A percentile compares a stretch with the other conserved stretches of the same genome.
Conservation (phyloP, 116 monocot genomes). For the Thalassia testudinum region DNA sequence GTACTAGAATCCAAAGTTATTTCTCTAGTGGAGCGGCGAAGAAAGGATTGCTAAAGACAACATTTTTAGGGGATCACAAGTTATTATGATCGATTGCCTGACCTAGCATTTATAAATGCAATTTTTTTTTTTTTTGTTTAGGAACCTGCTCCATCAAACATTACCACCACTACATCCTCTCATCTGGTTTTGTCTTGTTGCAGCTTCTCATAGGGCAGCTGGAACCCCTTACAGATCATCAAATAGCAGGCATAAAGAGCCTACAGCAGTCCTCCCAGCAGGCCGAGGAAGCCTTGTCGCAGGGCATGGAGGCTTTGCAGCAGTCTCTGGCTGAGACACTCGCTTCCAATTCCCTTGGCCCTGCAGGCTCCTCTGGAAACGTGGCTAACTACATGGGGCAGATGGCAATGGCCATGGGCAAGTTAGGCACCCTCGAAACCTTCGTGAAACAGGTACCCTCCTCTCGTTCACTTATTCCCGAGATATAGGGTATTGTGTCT, state of each 20-base stretch:
- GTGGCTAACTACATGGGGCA: constrained; percentile 89
- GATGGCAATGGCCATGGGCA: constrained; percentile 94
- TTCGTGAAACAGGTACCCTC: constrained; percentile 48
- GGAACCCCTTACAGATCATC: constrained; percentile 42
- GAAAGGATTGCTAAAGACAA: no score
- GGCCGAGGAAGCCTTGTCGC: constrained; percentile 50
- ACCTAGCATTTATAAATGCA: no score
- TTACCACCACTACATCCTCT: no score
- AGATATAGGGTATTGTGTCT: background rate
- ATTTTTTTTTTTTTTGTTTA: no score
- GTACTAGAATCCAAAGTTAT: no score
- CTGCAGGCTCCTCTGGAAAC: constrained; percentile 24
- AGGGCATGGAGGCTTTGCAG: constrained; percentile 40
- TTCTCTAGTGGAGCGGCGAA: no score
- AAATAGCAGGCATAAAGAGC: constrained; percentile 26
- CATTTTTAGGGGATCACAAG: no score
- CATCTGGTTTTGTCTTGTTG: no score
- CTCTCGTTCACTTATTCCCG: background rate
- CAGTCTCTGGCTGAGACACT: constrained; percentile 28
- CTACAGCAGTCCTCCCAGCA: constrained; percentile 49
- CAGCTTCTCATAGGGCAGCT: no score
- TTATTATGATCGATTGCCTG: no score
- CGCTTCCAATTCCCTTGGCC: constrained; percentile 40
- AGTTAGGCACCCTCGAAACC: constrained; percentile 74
- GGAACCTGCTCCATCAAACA: no score